Percentiles rank a stretch among this genome's conserved stretches.
Conservation (phyloP, 2,329 filamentous ascomycete species). For the Aspergillus texensis region DNA sequence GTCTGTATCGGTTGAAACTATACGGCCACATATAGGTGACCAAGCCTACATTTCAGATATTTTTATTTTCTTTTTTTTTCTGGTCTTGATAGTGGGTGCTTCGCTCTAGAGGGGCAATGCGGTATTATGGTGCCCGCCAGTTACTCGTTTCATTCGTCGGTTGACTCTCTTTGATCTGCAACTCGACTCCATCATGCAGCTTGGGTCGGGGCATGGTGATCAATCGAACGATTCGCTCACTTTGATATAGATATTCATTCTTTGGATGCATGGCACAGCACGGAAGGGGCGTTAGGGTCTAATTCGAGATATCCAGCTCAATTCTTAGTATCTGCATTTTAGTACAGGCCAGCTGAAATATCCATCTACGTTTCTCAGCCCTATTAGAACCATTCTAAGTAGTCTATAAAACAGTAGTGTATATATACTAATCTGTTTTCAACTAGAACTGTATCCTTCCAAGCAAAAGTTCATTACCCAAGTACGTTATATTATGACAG, state of each 20-base stretch:
- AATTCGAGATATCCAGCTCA: constrained; percentile 2
- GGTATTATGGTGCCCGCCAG: neutral
- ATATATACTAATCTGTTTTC: no score
- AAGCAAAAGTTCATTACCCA: no score
- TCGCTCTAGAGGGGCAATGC: neutral
- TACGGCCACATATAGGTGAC: constrained; percentile 38
- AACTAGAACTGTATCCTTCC: no score
- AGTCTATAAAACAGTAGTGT: no score
- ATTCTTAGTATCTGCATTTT: neutral
- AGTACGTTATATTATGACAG: no score
- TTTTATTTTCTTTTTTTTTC: neutral
- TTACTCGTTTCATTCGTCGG: neutral
- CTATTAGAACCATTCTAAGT: no score
- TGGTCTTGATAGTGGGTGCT: neutral
- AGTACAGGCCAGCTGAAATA: neutral
- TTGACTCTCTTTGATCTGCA: neutral
- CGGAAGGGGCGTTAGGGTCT: neutral
- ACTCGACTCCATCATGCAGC: neutral
- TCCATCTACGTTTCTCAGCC: no score
- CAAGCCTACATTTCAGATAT: neutral
- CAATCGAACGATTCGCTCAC: neutral
- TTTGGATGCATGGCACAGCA: constrained; percentile 1
- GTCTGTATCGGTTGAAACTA: constrained; percentile 50
- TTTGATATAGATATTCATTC: neutral
- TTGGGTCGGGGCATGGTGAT: neutral